Conservation (phyloP, 2,329 filamentous ascomycete genomes). For the Fusarium setosum region DNA sequence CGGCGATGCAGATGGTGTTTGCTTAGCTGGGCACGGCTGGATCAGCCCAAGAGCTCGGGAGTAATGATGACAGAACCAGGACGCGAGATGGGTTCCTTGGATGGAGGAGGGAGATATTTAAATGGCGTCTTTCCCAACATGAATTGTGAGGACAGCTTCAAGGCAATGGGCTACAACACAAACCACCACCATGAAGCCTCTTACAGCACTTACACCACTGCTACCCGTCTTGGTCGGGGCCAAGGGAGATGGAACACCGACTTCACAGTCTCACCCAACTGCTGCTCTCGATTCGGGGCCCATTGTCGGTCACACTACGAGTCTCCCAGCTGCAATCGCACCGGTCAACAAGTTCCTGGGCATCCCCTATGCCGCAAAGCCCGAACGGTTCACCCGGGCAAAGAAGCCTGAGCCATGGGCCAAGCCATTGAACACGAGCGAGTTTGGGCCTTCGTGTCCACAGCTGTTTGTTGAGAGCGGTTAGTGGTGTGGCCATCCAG, state of each 20-base stretch:
- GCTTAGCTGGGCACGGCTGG: not conserved
- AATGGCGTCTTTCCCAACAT: not conserved
- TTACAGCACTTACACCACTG: not conserved
- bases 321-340: conserved; percentile 22
- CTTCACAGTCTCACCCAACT: conserved; percentile 3
- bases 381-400: conserved; percentile 29
- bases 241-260: not conserved
- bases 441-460: conserved; percentile 31
- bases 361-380: conserved; percentile 33
- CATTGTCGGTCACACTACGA: conserved; percentile 23
- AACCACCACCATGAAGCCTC: conserved; percentile 18
- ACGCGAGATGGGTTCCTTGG: too few relatives aligned
- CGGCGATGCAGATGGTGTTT: not conserved
- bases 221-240: conserved; percentile 2
- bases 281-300: conserved; percentile 30
- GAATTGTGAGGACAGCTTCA: not conserved
- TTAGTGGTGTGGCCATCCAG: not conserved
- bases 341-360: conserved; percentile 37
- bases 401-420: conserved; percentile 29
- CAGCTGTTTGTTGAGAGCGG: conserved; percentile 30
- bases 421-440: conserved; percentile 3
- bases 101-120: not conserved
- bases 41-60: not conserved
- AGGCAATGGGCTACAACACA: not conserved
- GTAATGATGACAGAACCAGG: not conserved